Evolutionary conservation across 306 rosid genomes (phyloP).

Genomic region (Ormosia emarginata): DNA sequence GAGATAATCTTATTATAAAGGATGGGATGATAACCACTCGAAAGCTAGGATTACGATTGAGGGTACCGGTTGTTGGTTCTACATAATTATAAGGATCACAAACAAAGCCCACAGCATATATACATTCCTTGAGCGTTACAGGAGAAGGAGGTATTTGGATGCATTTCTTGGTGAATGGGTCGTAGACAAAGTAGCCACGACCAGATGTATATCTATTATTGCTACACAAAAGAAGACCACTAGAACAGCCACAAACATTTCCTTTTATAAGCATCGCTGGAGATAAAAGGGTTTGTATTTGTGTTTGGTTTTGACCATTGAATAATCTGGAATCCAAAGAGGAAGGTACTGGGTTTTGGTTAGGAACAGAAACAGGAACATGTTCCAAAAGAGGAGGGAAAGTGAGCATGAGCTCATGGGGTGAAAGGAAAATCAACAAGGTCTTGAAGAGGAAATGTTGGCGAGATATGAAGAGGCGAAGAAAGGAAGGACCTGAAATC

Average conservation of each 20-base stretch:
- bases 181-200: neutral
- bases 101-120: constrained; percentile 12
- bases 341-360: neutral
- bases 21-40: neutral
- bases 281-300: neutral
- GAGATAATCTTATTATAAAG: neutral
- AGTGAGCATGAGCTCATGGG: neutral
- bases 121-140: neutral
- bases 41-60: neutral
- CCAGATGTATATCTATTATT: constrained; percentile 16
- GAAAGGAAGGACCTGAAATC: constrained; percentile 3
- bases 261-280: neutral
- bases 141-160: neutral
- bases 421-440: neutral
- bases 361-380: neutral
- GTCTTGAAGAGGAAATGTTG: neutral
- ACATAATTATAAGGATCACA: neutral
- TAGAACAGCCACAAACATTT: constrained; percentile 5
- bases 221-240: constrained; percentile 14
- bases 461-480: neutral
- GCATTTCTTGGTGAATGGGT: neutral
- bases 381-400: neutral
- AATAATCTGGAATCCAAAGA: neutral
- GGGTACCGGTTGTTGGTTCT: neutral
- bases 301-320: neutral